phyloP scores from a whole-genome alignment of 129 eudicot species.

The Arctium minus region DNA sequence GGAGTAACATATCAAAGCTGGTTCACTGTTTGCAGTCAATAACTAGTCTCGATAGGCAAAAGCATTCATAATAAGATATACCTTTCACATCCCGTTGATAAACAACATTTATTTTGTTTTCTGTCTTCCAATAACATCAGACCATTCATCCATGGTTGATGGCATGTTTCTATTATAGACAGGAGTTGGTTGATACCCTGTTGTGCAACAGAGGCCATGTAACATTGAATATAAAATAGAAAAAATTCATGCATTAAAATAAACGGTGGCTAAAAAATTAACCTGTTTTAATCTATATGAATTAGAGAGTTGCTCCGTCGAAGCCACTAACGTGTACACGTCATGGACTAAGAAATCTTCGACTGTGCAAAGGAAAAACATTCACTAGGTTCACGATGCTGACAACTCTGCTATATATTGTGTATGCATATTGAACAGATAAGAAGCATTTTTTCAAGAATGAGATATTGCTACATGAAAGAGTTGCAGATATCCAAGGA shows the following conservation, averaged over 20 bases:
- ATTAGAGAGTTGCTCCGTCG: conserved; percentile 42
- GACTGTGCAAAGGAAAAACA: conserved; percentile 39
- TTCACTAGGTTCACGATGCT: not conserved
- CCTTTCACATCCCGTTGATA: conserved; percentile 65
- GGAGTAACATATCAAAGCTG: conserved; percentile 65
- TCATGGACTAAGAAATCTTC: conserved; percentile 80
- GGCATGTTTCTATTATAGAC: conserved; percentile 46
- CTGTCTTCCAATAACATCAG: conserved; percentile 59
- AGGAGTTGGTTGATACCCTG: conserved; percentile 67
- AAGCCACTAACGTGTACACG: conserved; percentile 41
- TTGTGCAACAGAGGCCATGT: conserved; percentile 6
- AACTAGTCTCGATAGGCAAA: not conserved
- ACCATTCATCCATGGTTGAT: conserved; percentile 73
- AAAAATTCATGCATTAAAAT: not conserved
- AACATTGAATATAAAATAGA: not conserved
- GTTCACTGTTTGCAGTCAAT: conserved; percentile 21
- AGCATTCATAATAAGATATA: conserved; percentile 14
- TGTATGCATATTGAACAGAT: not conserved
- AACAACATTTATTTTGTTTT: conserved; percentile 40
- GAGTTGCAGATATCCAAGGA: not conserved
- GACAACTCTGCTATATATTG: not conserved
- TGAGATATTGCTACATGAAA: not conserved
- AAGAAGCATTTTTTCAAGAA: not conserved
- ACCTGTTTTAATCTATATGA: conserved; percentile 67
- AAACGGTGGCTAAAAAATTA: not conserved